Evolutionary conservation across 116 monocot genomes (phyloP), one percentile per base, ranked within the genome.

Genomic region (Zostera marina): DNA sequence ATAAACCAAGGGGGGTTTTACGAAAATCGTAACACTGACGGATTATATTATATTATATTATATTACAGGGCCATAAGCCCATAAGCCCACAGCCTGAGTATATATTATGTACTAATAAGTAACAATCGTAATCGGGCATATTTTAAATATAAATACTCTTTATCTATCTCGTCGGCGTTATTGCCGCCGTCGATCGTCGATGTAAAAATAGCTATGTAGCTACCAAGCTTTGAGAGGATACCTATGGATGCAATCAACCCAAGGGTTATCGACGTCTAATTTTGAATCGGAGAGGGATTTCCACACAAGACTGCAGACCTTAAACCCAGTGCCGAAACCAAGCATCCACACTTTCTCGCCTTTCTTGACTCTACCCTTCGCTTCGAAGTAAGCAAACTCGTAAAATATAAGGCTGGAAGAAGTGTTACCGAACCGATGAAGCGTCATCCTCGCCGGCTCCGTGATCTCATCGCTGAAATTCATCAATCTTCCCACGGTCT

Each of bases 381-480:
- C 88, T 64, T 94, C 88, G 42, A 81, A 77, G 64, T 94, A 94
- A 3, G 77, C 79, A 5, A 94, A 54, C 79, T 94, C 88, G 68
- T 94, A 94, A 64, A 84, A 85, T 47, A 94, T 73, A 40, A 81
- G 20, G 51, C 88, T 88, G 56, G 88, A 79, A 6, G 88, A 88
- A n/a, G 94, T 94, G 76, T 94, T 94, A 42, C 94, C 94, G 60
- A 88, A 94, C 63, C 88, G 72, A 59, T 94, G 81, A 63, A 94
- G 65, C 22, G 74, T 68, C 84, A 88, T 82, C 56, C 94, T 54
- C 14, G 88, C 88, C 42, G 94, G 81, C 70, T 94, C 94, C 24
- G 72, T 70, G 43, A 70, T 64, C 47, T 53, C 51, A 0, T 65
- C 68, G 14, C 53, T 54, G 12, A 94, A 63, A 71, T 54, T 22